Evolutionary conservation across 441 rosid genomes (phyloP).

Genomic region (Jatropha multifida): DNA sequence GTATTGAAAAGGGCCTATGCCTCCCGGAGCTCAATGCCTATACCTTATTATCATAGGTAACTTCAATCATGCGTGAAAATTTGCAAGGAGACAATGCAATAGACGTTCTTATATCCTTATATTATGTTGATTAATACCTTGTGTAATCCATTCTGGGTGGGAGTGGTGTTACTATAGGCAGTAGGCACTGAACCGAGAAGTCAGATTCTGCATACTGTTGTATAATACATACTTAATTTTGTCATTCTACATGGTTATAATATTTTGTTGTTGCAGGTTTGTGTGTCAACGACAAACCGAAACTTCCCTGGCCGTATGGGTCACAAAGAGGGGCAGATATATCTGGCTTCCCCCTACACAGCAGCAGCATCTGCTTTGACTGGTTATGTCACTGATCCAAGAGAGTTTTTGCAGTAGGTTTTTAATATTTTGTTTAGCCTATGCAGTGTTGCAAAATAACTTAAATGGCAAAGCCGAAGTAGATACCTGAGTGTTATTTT

Average conservation of each 20-base stretch:
- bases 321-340: constrained; percentile 96
- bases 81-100: neutral
- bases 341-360: constrained; percentile 91
- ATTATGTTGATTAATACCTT: neutral
- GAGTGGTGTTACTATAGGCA: neutral
- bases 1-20: neutral
- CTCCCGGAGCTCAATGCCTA: neutral
- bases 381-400: constrained; percentile 89
- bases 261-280: constrained; percentile 50
- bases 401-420: constrained; percentile 78
- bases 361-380: constrained; percentile 97
- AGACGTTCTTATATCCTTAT: neutral
- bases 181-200: neutral
- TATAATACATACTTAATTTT: neutral
- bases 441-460: neutral
- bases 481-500: neutral
- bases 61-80: neutral
- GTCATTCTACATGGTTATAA: neutral
- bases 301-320: constrained; percentile 99
- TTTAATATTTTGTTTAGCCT: neutral
- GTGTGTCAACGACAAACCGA: constrained; percentile 92
- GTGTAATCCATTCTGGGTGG: neutral
- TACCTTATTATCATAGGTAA: neutral
- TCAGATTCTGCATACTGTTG: neutral
- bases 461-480: neutral